A percentile compares a stretch with the other conserved stretches of the same genome.
Conservation (phyloP, 768 basidiomycete species). For the Hygrocybe punicea region DNA sequence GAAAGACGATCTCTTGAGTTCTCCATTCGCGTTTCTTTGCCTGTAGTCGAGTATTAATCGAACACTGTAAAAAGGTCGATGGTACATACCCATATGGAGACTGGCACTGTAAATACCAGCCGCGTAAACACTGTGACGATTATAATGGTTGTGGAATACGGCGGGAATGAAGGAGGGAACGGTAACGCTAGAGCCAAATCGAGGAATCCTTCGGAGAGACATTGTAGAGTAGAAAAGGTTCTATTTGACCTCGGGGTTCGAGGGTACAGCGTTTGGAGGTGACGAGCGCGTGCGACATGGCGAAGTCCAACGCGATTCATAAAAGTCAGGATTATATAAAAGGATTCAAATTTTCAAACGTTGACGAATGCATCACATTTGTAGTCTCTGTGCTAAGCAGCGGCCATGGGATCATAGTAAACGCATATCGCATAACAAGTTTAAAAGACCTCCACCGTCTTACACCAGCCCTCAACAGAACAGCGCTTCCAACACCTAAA, state of each 20-base stretch:
- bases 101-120: constrained; percentile 55
- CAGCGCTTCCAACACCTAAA: constrained; percentile 42
- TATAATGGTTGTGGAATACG: constrained; percentile 75
- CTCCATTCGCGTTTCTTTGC: constrained; percentile 58
- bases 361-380: no score
- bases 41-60: constrained; percentile 32
- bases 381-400: no score
- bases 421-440: no score
- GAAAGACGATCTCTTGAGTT: constrained; percentile 59
- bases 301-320: no score
- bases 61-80: constrained; percentile 6
- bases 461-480: no score
- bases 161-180: constrained; percentile 60
- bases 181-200: constrained; percentile 77
- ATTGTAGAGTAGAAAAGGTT: constrained; percentile 35
- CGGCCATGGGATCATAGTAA: no score
- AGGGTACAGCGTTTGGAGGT: not conserved
- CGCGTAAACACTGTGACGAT: constrained; percentile 61
- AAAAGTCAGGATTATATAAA: no score
- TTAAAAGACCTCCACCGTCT: no score
- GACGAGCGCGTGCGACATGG: not conserved
- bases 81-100: constrained; percentile 69
- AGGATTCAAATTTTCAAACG: no score
- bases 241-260: constrained; percentile 3
- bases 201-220: constrained; percentile 61